Conservation (phyloP, 2,329 filamentous ascomycete species). For the Hortaea werneckii region DNA sequence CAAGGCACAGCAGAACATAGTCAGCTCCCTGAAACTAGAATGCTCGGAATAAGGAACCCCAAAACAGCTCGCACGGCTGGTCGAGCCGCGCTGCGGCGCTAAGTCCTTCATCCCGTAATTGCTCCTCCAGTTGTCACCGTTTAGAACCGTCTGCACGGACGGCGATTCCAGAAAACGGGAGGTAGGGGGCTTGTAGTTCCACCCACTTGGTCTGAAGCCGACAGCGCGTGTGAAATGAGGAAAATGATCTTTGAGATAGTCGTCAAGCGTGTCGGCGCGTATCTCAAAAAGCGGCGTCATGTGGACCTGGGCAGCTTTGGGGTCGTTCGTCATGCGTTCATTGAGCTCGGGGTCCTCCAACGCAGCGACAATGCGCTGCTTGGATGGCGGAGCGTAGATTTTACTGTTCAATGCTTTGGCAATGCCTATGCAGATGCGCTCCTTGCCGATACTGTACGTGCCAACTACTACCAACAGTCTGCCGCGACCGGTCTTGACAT, state of each 20-base stretch:
- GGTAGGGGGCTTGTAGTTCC: constrained; percentile 74
- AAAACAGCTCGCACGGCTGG: constrained; percentile 72
- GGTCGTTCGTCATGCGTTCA: constrained; percentile 66
- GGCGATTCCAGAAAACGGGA: constrained; percentile 54
- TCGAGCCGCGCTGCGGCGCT: constrained; percentile 72
- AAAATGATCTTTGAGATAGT: constrained; percentile 73
- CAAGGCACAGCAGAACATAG: constrained; percentile 82
- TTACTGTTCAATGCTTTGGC: constrained; percentile 76
- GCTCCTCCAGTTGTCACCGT: constrained; percentile 63
- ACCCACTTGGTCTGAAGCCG: constrained; percentile 85
- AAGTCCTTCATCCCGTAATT: constrained; percentile 63
- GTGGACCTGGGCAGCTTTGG: constrained; percentile 82
- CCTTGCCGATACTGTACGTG: constrained; percentile 96
- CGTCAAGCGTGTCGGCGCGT: constrained; percentile 76
- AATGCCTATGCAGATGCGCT: constrained; percentile 87
- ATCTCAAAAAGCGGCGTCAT: constrained; percentile 97
- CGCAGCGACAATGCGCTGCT: constrained; percentile 74
- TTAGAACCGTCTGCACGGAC: constrained; percentile 53
- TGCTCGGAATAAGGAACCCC: constrained; percentile 95
- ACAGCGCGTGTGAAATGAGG: constrained; percentile 78
- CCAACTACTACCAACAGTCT: constrained; percentile 85
- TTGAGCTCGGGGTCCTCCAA: constrained; percentile 77
- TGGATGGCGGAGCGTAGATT: constrained; percentile 76
- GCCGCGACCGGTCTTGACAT: constrained; percentile 38
- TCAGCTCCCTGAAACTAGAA: constrained; percentile 86